phyloP scores from a whole-genome alignment of 768 basidiomycete genomes.

The Macrolepiota dolichaula region DNA sequence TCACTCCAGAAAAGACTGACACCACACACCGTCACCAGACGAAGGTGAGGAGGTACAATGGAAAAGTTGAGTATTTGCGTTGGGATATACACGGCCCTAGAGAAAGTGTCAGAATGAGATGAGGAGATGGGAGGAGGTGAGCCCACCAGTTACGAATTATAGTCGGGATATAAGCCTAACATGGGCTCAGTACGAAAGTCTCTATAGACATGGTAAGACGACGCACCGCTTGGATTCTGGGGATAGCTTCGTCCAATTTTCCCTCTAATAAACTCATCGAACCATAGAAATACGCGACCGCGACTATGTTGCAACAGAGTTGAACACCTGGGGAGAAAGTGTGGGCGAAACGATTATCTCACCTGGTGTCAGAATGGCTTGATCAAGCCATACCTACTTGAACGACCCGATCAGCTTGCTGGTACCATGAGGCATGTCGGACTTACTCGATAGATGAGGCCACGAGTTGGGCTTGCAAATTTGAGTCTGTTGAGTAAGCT shows the following conservation, averaged over 20 bases:
- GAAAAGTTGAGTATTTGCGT: constrained; percentile 79
- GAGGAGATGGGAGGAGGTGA: neutral
- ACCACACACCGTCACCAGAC: constrained; percentile 70
- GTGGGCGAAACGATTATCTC: constrained; percentile 12
- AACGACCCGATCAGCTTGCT: neutral
- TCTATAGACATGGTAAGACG: neutral
- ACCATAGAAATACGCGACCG: constrained; percentile 54
- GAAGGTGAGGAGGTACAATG: constrained; percentile 71
- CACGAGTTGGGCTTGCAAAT: constrained; percentile 58
- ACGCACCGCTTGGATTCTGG: constrained; percentile 46
- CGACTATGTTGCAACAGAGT: constrained; percentile 25
- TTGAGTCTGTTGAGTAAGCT: constrained; percentile 66
- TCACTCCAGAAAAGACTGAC: constrained; percentile 83
- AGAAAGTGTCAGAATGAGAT: neutral
- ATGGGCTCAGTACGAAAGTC: neutral
- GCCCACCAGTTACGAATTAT: constrained; percentile 72
- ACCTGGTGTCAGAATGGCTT: constrained; percentile 74
- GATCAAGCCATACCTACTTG: constrained; percentile 75
- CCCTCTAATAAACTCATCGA: constrained; percentile 82
- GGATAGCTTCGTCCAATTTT: constrained; percentile 44
- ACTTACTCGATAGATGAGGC: constrained; percentile 59
- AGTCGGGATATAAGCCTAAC: constrained; percentile 68
- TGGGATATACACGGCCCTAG: constrained; percentile 71
- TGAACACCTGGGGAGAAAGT: neutral
- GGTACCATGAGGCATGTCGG: neutral